Conservation (phyloP, 2,329 filamentous ascomycete species). For the Fusarium euwallaceae region DNA sequence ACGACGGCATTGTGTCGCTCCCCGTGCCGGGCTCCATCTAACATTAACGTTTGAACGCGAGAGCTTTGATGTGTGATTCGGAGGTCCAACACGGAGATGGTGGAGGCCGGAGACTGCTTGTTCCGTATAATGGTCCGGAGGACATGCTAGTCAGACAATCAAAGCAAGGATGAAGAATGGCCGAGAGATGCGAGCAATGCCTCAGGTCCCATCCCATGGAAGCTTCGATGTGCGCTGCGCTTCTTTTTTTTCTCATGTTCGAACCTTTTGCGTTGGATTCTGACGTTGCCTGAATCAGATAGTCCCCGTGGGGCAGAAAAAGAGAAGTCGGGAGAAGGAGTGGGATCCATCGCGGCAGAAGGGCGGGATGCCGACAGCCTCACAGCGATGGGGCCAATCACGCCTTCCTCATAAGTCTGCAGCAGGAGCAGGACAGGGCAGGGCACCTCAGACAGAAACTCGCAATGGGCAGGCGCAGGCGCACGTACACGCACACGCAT, state of each 20-base stretch:
- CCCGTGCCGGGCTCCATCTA: conserved; percentile 5
- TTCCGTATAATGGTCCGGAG: conserved; percentile 27
- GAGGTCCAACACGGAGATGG: conserved; percentile 13
- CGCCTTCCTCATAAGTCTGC: neutral
- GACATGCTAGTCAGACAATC: conserved; percentile 33
- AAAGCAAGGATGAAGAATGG: conserved; percentile 22
- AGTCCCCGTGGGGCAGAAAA: conserved; percentile 20
- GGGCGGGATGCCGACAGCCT: conserved; percentile 4
- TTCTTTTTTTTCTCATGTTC: conserved; percentile 4
- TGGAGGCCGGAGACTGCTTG: conserved; percentile 23
- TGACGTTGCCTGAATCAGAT: conserved; percentile 27
- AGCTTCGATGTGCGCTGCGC: conserved; percentile 15
- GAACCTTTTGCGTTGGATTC: conserved; percentile 3
- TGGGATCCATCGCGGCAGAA: conserved; percentile 1
- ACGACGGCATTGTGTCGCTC: conserved; percentile 19
- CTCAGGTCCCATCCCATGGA: conserved; percentile 8
- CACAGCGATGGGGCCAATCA: neutral
- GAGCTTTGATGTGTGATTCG: conserved; percentile 9
- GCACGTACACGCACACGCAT: neutral
- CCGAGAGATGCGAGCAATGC: conserved; percentile 29
- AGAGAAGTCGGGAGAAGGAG: conserved; percentile 9
- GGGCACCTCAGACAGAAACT: neutral
- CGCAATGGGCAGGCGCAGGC: neutral
- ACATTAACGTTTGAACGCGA: conserved; percentile 19
- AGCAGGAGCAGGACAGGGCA: neutral